Conservation (phyloP, 257 asterid genomes). For the Vinca minor region DNA sequence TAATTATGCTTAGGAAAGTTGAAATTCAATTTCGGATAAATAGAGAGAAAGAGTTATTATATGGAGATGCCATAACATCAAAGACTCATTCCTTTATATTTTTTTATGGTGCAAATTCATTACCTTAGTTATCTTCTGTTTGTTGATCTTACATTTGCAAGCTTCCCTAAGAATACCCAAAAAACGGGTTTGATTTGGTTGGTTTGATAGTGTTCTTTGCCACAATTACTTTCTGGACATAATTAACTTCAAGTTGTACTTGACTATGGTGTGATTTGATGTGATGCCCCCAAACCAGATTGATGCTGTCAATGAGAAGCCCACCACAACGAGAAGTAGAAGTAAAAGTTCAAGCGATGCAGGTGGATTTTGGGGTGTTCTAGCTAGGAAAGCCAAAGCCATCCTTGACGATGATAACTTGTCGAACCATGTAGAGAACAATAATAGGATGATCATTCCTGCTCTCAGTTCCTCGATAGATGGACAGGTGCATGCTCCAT, state of each 20-base stretch:
- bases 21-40: too few relatives aligned
- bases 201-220: not conserved
- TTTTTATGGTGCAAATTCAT: not conserved
- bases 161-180: not conserved
- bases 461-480: constrained; percentile 9
- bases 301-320: constrained; percentile 47
- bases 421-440: constrained; percentile 5
- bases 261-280: not conserved
- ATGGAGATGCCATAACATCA: not conserved
- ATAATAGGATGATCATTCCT: not conserved
- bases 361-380: constrained; percentile 87
- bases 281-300: constrained; percentile 24
- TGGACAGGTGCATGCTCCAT: constrained; percentile 22
- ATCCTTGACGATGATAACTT: constrained; percentile 31
- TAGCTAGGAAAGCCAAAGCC: constrained; percentile 76
- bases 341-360: constrained; percentile 50
- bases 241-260: not conserved
- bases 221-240: not conserved
- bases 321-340: constrained; percentile 48
- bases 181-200: not conserved
- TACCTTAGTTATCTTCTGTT: not conserved
- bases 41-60: too few relatives aligned
- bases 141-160: not conserved
- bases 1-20: too few relatives aligned
- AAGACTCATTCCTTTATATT: not conserved